phyloP scores from a whole-genome alignment of 257 asterid species.

The Linaria vulgaris region DNA sequence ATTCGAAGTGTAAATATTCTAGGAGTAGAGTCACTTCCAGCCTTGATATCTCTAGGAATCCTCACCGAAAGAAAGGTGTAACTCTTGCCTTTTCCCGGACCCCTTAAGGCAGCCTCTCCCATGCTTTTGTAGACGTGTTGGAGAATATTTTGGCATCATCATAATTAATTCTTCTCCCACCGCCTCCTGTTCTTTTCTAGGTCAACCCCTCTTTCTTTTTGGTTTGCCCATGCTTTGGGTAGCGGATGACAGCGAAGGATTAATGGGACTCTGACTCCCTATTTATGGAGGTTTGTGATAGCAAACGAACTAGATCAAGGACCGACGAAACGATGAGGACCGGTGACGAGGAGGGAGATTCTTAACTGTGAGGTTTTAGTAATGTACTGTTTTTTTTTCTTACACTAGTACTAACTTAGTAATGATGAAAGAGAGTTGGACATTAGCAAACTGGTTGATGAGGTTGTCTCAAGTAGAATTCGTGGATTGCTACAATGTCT shows the following conservation, averaged over 20 bases:
- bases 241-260: neutral
- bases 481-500: no score
- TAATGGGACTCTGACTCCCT: constrained; percentile 10
- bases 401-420: neutral
- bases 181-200: constrained; percentile 25
- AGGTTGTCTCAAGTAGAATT: no score
- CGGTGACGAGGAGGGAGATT: no score
- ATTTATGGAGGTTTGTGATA: neutral
- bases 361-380: constrained; percentile 19
- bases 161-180: constrained; percentile 13
- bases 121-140: constrained; percentile 24
- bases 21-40: constrained; percentile 34
- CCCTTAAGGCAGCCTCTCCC: constrained; percentile 44
- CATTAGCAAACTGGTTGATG: no score
- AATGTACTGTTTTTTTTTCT: neutral
- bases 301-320: no score
- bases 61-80: constrained; percentile 34
- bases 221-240: constrained; percentile 3
- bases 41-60: constrained; percentile 1
- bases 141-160: constrained; percentile 15
- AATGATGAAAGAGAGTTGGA: neutral
- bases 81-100: constrained; percentile 36
- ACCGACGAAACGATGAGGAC: neutral
- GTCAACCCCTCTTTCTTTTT: constrained; percentile 41
- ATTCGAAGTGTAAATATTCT: constrained; percentile 12